These are phyloP conservation scores for Priceomyces castillae DNA, from an alignment of 805 yeast genomes.

Conservation along the genomic window DNA sequence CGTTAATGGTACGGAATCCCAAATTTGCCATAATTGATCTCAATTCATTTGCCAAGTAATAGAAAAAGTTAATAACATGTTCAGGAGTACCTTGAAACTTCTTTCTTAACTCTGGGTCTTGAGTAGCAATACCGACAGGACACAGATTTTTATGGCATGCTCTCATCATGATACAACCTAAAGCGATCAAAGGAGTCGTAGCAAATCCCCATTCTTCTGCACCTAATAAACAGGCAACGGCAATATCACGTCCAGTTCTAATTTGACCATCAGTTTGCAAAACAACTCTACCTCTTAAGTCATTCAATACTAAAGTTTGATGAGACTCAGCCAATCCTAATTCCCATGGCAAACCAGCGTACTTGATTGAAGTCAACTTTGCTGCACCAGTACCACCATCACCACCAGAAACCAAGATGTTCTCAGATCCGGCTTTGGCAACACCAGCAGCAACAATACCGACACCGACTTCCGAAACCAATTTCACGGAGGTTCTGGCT, in stretches of 20 bases:
- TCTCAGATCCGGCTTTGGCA: constrained; percentile 98
- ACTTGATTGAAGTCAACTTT: constrained; percentile 92
- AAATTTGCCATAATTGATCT: constrained; percentile 90
- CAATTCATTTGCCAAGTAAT: constrained; percentile 88
- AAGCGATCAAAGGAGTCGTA: constrained; percentile 91
- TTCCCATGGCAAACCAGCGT: constrained; percentile 99
- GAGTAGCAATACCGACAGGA: constrained; percentile 99
- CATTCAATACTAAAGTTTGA: constrained; percentile 93
- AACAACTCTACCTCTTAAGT: constrained; percentile 90
- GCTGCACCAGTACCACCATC: constrained; percentile 99
- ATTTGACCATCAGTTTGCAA: constrained; percentile 99
- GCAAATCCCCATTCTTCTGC: constrained; percentile 99
- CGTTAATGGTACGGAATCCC: constrained; percentile 93
- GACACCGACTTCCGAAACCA: constrained; percentile 97
- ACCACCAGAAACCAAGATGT: constrained; percentile 92
- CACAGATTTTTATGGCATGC: constrained; percentile 85
- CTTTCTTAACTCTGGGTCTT: constrained; percentile 88
- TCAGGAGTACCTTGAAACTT: constrained; percentile 97
- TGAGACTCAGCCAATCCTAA: constrained; percentile 97
- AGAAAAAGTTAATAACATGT: constrained; percentile 96
- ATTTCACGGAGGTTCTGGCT: constrained; percentile 93
- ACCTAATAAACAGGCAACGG: constrained; percentile 92
- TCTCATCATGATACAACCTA: constrained; percentile 97
- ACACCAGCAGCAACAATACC: constrained; percentile 99
- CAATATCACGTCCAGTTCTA: constrained; percentile 95